phyloP scores from a whole-genome alignment of 768 basidiomycete genomes.

The Russula foetens region DNA sequence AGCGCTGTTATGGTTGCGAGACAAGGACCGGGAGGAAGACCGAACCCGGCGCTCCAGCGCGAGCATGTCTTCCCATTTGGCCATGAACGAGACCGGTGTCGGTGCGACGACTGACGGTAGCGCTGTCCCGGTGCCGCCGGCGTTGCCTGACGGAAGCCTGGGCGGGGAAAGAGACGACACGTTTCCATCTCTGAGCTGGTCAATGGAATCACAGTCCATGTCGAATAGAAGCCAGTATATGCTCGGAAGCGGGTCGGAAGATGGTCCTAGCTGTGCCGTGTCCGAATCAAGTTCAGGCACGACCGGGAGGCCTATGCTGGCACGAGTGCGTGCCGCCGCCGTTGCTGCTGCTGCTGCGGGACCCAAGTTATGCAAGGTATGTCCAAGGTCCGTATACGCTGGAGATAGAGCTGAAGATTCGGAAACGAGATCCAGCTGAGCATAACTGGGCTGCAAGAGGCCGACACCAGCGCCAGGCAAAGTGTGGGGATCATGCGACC shows the following conservation, averaged over 20 bases:
- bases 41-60: conserved; percentile 10
- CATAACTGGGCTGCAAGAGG: background rate
- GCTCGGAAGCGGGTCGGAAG: conserved; percentile 1
- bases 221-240: conserved; percentile 16
- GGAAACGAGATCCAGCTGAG: background rate
- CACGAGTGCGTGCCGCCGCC: background rate
- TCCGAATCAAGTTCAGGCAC: background rate
- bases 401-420: background rate
- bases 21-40: background rate
- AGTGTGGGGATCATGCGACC: background rate
- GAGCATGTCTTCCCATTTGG: conserved; percentile 14
- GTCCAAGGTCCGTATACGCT: background rate
- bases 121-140: background rate
- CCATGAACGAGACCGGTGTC: conserved; percentile 13
- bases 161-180: background rate
- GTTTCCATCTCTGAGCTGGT: background rate
- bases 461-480: background rate
- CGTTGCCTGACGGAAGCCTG: background rate
- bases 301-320: background rate
- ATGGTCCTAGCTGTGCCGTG: background rate
- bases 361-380: background rate
- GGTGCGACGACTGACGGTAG: background rate
- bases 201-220: background rate
- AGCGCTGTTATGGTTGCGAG: background rate
- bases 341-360: background rate